These are phyloP conservation scores for Kodamaea sp. DNA, from an alignment of 1,139 yeast genomes.

Conservation along the genomic window DNA sequence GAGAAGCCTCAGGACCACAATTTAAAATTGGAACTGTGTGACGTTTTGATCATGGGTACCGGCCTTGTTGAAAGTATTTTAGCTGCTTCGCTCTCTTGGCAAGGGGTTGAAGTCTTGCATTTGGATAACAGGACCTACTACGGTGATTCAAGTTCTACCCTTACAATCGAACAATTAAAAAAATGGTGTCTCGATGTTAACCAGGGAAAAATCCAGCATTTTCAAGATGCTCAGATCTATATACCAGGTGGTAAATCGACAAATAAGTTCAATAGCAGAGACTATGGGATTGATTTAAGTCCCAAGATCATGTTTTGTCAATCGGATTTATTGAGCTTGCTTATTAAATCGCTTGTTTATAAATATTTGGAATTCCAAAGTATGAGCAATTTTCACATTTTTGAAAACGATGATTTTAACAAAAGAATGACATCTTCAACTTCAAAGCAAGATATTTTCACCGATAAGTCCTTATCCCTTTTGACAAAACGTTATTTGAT, in stretches of 20 bases:
- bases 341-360: constrained; percentile 81
- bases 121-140: constrained; percentile 79
- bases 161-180: constrained; percentile 80
- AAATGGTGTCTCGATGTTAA: constrained; percentile 72
- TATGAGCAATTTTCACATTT: constrained; percentile 82
- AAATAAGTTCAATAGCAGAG: constrained; percentile 55
- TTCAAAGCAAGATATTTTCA: constrained; percentile 84
- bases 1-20: constrained; percentile 58
- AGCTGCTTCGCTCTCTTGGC: constrained; percentile 97
- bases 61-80: constrained; percentile 84
- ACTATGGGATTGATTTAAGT: constrained; percentile 84
- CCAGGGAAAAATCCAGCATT: constrained; percentile 44
- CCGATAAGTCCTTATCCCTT: constrained; percentile 76
- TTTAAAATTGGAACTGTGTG: constrained; percentile 62
- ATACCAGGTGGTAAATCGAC: constrained; percentile 54
- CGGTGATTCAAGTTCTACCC: constrained; percentile 84
- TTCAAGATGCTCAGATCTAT: constrained; percentile 64
- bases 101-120: constrained; percentile 86
- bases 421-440: constrained; percentile 73
- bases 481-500: constrained; percentile 79
- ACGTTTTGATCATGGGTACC: constrained; percentile 87
- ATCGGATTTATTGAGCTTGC: constrained; percentile 74
- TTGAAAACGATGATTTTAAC: constrained; percentile 77
- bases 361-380: constrained; percentile 92
- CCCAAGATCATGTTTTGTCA: constrained; percentile 87